A percentile compares a stretch with the other conserved stretches of the same genome.
phyloP scores from a whole-genome alignment of 2,329 filamentous ascomycete genomes.

The Fusarium keratoplasticum region DNA sequence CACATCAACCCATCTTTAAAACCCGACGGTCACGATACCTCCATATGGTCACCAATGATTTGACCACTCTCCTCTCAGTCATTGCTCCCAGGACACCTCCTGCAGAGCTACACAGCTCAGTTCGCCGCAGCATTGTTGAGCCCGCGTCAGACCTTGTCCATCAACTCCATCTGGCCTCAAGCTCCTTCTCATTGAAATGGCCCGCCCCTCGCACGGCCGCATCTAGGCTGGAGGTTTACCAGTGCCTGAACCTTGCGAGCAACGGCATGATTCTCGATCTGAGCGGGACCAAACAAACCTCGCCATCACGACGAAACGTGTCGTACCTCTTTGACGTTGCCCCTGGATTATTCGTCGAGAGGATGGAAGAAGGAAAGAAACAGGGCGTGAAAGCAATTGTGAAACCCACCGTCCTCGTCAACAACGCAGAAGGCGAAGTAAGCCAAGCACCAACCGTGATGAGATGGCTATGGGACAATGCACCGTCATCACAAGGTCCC shows the following conservation, averaged over 20 bases:
- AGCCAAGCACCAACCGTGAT: slow-evolving; percentile 48
- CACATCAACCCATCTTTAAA: slow-evolving; percentile 48
- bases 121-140: slow-evolving; percentile 49
- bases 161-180: slow-evolving; percentile 50
- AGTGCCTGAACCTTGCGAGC: slow-evolving; percentile 51
- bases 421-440: slow-evolving; percentile 43
- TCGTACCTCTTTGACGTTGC: slow-evolving; percentile 53
- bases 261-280: slow-evolving; percentile 47
- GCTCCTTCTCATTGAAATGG: slow-evolving; percentile 52
- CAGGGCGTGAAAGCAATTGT: slow-evolving; percentile 47
- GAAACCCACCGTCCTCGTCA: slow-evolving; percentile 50
- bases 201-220: slow-evolving; percentile 51
- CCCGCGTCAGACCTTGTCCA: slow-evolving; percentile 53
- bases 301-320: slow-evolving; percentile 45
- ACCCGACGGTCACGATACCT: slow-evolving; percentile 45
- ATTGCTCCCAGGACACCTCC: slow-evolving; percentile 44
- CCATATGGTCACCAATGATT: slow-evolving; percentile 48
- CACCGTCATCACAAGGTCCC: slow-evolving; percentile 29
- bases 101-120: slow-evolving; percentile 48
- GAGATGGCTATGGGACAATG: slow-evolving; percentile 49
- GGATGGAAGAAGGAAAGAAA: slow-evolving; percentile 50
- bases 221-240: slow-evolving; percentile 52
- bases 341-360: slow-evolving; percentile 53
- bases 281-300: slow-evolving; percentile 44
- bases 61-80: slow-evolving; percentile 47